These are phyloP conservation scores for Coemansia nantahalensis DNA, from an alignment of 192 early-diverging fungal species.

Conservation along the genomic window DNA sequence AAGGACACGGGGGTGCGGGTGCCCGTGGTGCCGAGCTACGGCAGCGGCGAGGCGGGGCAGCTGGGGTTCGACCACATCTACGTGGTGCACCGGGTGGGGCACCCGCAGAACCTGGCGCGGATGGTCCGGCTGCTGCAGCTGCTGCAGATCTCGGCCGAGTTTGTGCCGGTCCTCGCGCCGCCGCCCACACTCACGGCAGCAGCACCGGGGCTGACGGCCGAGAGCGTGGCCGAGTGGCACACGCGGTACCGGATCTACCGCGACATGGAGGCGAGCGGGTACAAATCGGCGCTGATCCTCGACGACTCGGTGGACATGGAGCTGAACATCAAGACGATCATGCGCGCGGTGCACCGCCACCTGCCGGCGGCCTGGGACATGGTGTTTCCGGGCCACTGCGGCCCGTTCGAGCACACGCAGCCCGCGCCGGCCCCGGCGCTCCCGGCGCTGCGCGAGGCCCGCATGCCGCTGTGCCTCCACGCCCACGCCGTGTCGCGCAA, in stretches of 20 bases:
- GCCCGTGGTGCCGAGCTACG: slow-evolving; percentile 15
- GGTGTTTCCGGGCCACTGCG: slow-evolving; percentile 41
- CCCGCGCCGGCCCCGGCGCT: slow-evolving; percentile 1
- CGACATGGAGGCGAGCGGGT: slow-evolving; percentile 16
- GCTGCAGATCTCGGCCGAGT: slow-evolving; percentile 26
- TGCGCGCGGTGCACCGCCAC: slow-evolving; percentile 14
- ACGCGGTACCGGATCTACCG: slow-evolving; percentile 15
- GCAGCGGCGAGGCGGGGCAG: slow-evolving; percentile 5
- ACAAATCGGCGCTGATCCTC: slow-evolving; percentile 26
- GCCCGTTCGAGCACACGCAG: slow-evolving; percentile 25
- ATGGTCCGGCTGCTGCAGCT: slow-evolving; percentile 24
- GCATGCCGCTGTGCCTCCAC: slow-evolving; percentile 38
- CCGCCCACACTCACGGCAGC: not conserved
- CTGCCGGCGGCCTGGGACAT: slow-evolving; percentile 35
- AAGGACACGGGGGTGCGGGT: slow-evolving; percentile 13
- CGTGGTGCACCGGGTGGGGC: slow-evolving; percentile 19
- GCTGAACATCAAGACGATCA: slow-evolving; percentile 26
- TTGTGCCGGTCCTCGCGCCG: slow-evolving; percentile 19
- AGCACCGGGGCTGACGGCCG: not conserved
- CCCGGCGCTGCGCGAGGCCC: slow-evolving; percentile 13
- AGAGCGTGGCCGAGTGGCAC: slow-evolving; percentile 17
- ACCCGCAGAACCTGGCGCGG: slow-evolving; percentile 10
- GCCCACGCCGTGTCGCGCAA: slow-evolving; percentile 31
- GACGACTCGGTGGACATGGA: slow-evolving; percentile 43
- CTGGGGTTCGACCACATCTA: slow-evolving; percentile 38